phyloP scores from a whole-genome alignment of 345 rosid species.

The Ceriops zippeliana region DNA sequence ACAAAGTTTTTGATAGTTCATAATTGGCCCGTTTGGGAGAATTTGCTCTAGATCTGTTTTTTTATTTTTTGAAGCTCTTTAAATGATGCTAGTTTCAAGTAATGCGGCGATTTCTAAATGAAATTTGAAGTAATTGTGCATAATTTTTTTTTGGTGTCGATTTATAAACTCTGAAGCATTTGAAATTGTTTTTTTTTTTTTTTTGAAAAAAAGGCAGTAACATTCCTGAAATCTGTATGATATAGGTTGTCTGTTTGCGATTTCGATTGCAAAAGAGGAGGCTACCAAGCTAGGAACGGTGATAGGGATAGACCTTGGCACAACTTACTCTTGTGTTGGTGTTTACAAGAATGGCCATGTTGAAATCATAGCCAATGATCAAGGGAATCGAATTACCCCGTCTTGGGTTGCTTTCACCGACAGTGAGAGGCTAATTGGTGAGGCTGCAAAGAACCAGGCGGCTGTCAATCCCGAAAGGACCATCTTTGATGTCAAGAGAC shows the following conservation, averaged over 20 bases:
- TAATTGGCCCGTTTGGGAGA: too few species aligned
- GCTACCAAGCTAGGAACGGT: conserved; percentile 83
- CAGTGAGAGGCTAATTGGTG: conserved; percentile 86
- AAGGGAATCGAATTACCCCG: conserved; percentile 96
- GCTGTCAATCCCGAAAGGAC: conserved; percentile 87
- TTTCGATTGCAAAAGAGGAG: conserved; percentile 64
- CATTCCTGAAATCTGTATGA: not conserved
- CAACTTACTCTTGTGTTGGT: conserved; percentile 96
- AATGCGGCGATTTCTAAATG: too few species aligned
- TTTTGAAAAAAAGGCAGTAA: too few species aligned
- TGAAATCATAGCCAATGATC: conserved; percentile 96
- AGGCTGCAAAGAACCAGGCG: conserved; percentile 97
- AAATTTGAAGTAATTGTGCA: too few species aligned
- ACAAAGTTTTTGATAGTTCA: not conserved
- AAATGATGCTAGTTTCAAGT: not conserved
- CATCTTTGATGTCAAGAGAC: conserved; percentile 86
- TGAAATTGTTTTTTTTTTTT: too few species aligned
- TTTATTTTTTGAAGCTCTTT: not conserved
- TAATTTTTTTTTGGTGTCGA: too few species aligned
- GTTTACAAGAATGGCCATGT: conserved; percentile 97
- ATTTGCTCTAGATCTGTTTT: too few species aligned
- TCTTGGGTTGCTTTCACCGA: conserved; percentile 98
- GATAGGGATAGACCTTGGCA: conserved; percentile 93
- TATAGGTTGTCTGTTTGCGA: conserved; percentile 56
- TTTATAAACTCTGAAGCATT: too few species aligned